phyloP scores from a whole-genome alignment of 2,329 filamentous ascomycete species.

The Cordyceps cicadae region DNA sequence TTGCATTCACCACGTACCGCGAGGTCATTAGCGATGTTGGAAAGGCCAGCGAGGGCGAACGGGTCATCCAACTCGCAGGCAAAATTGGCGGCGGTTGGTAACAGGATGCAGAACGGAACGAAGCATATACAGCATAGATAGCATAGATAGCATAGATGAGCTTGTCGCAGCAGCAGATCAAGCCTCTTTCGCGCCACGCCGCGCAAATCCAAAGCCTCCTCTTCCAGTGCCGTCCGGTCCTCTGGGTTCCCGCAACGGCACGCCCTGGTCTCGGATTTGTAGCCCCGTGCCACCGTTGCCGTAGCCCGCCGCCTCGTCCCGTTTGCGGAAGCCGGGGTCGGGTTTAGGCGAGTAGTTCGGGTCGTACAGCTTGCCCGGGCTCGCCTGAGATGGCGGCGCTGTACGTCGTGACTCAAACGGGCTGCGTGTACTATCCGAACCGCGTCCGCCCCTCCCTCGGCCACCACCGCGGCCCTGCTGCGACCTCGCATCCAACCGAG shows the following conservation, averaged over 20 bases:
- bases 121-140: slow-evolving; percentile 21
- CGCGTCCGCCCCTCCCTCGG: slow-evolving; percentile 31
- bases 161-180: slow-evolving; percentile 25
- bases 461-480: slow-evolving; percentile 28
- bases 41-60: slow-evolving; percentile 66
- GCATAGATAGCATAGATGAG: slow-evolving; percentile 9
- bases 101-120: slow-evolving; percentile 14
- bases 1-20: slow-evolving; percentile 81
- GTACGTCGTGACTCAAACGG: slow-evolving; percentile 1
- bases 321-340: slow-evolving; percentile 40
- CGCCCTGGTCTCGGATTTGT: slow-evolving; percentile 56
- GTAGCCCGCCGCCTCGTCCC: slow-evolving; percentile 20
- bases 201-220: slow-evolving; percentile 69
- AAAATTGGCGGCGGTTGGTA: slow-evolving; percentile 87
- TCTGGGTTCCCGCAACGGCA: slow-evolving; percentile 63
- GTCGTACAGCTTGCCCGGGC: slow-evolving; percentile 58
- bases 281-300: slow-evolving; percentile 35
- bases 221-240: slow-evolving; percentile 71
- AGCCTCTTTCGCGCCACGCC: slow-evolving; percentile 48
- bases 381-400: slow-evolving; percentile 11
- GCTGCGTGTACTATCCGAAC: slow-evolving; percentile 24
- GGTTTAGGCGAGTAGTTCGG: slow-evolving; percentile 62
- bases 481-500: slow-evolving; percentile 24
- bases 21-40: slow-evolving; percentile 94
- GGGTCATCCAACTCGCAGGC: slow-evolving; percentile 79